Conservation (phyloP, 495 filamentous ascomycete species). For the Bacidia gigantensis region DNA sequence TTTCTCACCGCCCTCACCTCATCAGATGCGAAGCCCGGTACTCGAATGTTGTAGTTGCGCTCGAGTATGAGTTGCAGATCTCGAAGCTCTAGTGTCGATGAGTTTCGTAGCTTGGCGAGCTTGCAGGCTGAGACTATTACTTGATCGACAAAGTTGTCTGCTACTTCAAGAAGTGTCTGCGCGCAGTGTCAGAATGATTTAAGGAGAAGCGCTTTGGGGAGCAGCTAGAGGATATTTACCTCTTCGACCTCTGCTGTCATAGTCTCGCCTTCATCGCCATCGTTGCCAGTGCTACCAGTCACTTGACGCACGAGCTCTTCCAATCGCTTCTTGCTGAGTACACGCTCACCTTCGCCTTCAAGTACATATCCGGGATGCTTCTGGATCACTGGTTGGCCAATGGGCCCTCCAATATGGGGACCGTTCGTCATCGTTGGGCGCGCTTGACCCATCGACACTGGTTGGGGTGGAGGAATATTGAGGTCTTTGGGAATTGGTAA, state of each 20-base stretch:
- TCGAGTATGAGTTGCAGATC: constrained; percentile 93
- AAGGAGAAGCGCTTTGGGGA: neutral
- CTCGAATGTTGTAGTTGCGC: constrained; percentile 94
- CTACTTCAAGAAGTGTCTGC: constrained; percentile 74
- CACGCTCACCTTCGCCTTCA: constrained; percentile 76
- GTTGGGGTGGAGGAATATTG: constrained; percentile 45
- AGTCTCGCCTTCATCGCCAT: constrained; percentile 48
- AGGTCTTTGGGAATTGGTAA: constrained; percentile 74
- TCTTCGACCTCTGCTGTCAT: constrained; percentile 89
- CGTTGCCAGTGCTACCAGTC: constrained; percentile 61
- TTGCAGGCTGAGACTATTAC: constrained; percentile 77
- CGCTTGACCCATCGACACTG: constrained; percentile 54
- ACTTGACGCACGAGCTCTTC: constrained; percentile 92
- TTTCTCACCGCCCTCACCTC: constrained; percentile 89
- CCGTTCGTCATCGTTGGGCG: constrained; percentile 72
- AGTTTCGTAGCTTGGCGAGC: constrained; percentile 83
- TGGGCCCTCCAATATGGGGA: constrained; percentile 57
- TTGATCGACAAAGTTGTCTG: constrained; percentile 88
- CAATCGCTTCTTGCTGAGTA: constrained; percentile 90
- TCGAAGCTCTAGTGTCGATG: constrained; percentile 75
- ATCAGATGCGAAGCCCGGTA: constrained; percentile 86
- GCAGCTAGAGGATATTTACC: constrained; percentile 39
- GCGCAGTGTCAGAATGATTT: constrained; percentile 15
- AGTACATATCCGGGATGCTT: constrained; percentile 70
- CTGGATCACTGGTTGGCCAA: constrained; percentile 72